phyloP scores from a whole-genome alignment of 2,329 filamentous ascomycete species.

The Apiospora pterosperma region DNA sequence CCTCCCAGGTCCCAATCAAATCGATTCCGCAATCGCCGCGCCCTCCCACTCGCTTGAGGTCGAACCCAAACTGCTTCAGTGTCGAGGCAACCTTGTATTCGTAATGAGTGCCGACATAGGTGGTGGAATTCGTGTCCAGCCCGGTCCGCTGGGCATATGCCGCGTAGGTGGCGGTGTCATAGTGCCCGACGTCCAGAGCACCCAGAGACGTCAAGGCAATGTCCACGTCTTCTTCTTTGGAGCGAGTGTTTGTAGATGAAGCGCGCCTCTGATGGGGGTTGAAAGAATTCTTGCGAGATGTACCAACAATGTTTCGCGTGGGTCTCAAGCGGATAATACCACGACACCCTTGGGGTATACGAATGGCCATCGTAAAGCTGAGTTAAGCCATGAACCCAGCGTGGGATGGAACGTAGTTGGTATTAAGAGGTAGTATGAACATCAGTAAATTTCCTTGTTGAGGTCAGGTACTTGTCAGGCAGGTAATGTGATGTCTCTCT shows the following conservation, averaged over 20 bases:
- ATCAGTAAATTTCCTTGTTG: background rate
- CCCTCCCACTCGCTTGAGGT: slow-evolving; percentile 62
- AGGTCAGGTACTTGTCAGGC: background rate
- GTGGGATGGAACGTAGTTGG: background rate
- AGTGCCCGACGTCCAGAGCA: slow-evolving; percentile 41
- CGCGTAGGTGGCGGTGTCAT: slow-evolving; percentile 62
- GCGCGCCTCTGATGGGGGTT: background rate
- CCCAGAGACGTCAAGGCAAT: slow-evolving; percentile 33
- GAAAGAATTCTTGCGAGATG: background rate
- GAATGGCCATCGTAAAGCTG: background rate
- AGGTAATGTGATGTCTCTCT: background rate
- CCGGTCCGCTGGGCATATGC: slow-evolving; percentile 56
- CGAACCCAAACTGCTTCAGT: slow-evolving; percentile 60
- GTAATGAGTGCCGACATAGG: slow-evolving; percentile 72
- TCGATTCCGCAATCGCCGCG: slow-evolving; percentile 70
- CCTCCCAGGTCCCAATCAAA: slow-evolving; percentile 66
- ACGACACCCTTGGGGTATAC: background rate
- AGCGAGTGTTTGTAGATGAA: background rate
- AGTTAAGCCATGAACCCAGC: background rate
- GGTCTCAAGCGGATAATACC: background rate
- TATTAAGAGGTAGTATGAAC: too few relatives aligned
- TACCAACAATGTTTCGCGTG: background rate
- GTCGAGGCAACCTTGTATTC: slow-evolving; percentile 65
- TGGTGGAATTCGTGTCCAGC: slow-evolving; percentile 52
- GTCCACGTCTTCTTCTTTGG: slow-evolving; percentile 8